phyloP scores from a whole-genome alignment of 2,329 filamentous ascomycete genomes.

The Graphiopsis chlorocephala region DNA sequence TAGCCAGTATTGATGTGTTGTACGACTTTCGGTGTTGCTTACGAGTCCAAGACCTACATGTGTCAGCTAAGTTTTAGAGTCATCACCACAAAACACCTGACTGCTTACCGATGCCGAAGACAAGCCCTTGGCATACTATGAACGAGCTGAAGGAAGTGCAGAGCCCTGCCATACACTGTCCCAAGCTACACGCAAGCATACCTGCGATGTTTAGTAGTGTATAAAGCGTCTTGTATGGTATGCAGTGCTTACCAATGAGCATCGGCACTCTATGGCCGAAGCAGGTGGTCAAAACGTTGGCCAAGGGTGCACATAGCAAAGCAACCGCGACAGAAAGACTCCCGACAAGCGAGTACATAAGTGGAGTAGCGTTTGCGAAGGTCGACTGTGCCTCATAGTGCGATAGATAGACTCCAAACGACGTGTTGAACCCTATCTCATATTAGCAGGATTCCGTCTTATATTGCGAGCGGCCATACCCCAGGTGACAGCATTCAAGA shows the following conservation, averaged over 20 bases:
- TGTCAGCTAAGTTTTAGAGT: background rate
- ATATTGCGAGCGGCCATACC: conserved; percentile 22
- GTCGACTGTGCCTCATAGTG: conserved; percentile 39
- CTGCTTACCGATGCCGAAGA: conserved; percentile 6
- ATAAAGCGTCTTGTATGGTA: background rate
- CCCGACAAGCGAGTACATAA: conserved; percentile 43
- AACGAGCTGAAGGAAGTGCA: background rate
- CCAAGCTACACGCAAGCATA: conserved; percentile 7
- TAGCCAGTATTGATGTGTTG: background rate
- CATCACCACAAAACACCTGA: background rate
- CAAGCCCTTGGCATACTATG: background rate
- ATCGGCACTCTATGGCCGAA: conserved; percentile 5
- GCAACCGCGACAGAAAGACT: conserved; percentile 38
- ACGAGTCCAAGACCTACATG: conserved; percentile 7
- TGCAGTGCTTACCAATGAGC: background rate
- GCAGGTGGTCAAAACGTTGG: conserved; percentile 3
- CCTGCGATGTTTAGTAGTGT: background rate
- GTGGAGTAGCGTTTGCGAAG: conserved; percentile 35
- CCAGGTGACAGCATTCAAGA: conserved; percentile 36
- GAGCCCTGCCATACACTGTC: conserved; percentile 10
- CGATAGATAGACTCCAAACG: conserved; percentile 44
- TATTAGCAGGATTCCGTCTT: background rate
- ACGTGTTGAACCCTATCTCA: conserved; percentile 19
- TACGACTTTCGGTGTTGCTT: background rate
- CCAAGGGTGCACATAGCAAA: conserved; percentile 28